phyloP scores from a whole-genome alignment of 768 basidiomycete genomes.

The Trametes cinnabarina region DNA sequence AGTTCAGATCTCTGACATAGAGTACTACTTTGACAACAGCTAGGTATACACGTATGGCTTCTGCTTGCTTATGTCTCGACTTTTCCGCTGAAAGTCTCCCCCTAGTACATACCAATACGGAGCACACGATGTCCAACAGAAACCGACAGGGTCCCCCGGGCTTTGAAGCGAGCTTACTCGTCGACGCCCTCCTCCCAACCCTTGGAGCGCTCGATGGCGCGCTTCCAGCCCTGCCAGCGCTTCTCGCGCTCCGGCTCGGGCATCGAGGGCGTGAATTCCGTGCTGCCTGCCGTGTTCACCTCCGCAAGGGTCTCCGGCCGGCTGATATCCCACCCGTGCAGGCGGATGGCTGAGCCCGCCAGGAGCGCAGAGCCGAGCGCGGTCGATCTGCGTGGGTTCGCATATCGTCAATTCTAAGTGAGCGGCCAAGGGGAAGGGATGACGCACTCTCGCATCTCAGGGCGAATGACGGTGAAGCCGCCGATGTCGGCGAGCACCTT shows the following conservation, averaged over 20 bases:
- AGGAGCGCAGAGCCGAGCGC: conserved; percentile 93
- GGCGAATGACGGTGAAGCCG: conserved; percentile 88
- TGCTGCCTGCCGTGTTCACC: conserved; percentile 85
- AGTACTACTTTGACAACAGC: not conserved
- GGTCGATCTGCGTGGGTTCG: conserved; percentile 61
- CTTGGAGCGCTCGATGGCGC: conserved; percentile 79
- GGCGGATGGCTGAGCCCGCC: conserved; percentile 80
- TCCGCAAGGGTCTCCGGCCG: conserved; percentile 79
- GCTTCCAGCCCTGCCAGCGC: conserved; percentile 82
- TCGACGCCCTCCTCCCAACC: conserved; percentile 64
- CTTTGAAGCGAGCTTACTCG: not conserved
- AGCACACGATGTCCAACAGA: too few relatives aligned
- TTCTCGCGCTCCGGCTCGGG: conserved; percentile 52
- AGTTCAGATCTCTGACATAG: not conserved
- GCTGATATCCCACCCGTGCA: conserved; percentile 91
- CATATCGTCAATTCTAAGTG: not conserved
- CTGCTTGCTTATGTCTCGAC: not conserved
- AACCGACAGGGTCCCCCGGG: not conserved
- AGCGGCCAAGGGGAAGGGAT: not conserved
- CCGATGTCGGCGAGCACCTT: conserved; percentile 83
- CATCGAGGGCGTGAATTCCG: conserved; percentile 61
- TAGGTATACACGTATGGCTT: conserved; percentile 4
- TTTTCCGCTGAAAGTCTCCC: not conserved
- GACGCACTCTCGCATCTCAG: conserved; percentile 93
- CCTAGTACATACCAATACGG: not conserved